Base-by-base conservation (phyloP, 139 green algal species). In the Mychonastes homosphaera region DNA sequence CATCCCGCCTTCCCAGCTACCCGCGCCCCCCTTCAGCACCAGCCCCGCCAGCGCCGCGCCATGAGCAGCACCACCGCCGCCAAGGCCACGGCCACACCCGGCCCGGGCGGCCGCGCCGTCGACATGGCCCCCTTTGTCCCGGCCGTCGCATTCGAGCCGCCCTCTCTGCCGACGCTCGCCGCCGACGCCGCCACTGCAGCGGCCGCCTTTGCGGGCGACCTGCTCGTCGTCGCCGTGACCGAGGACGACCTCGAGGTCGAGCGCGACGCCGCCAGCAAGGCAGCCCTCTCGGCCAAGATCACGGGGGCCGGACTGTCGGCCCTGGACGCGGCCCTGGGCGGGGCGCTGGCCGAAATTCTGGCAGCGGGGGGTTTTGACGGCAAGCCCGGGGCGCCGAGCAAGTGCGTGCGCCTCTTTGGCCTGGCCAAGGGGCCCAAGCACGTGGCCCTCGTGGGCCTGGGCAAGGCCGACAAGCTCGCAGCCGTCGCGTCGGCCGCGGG, bases 381-480 rank as follows among this genome's bases (percentile, higher is more conserved):
- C 21, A 86, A 84, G 60, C 30, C 69, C 21, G 51, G 61, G 16
- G 53, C 27, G 9, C 24, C 34, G 34, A 69, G 51, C 51, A 47
- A 41, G 26, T 38, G 50, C 26, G 3, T 67, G 39, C 45, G 61
- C 30, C 19, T 67, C n/a, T 18, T 29, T 49, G 48, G 28, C 39
- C 60, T 29, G 64, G 69, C 50, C 52, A 55, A 24, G n/a, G 58
- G 33, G 16, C 50, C 61, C 29, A 64, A 55, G 30, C 71, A 65
- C 38, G 48, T 94, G 1, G 76, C 58, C 4, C 51, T 95, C 23
- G 65, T 84, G 5, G 87, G 87, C 12, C 47, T 95, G 50, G 87
- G 86, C 43, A 76, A 81, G 33, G 52, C 34, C 0, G 75, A 70
- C 15, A 65, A 81, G 32, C 53, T 78, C 5, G 36, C 28, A 2